phyloP scores from a whole-genome alignment of 805 yeast species.

The Hanseniaspora mollemarum region DNA sequence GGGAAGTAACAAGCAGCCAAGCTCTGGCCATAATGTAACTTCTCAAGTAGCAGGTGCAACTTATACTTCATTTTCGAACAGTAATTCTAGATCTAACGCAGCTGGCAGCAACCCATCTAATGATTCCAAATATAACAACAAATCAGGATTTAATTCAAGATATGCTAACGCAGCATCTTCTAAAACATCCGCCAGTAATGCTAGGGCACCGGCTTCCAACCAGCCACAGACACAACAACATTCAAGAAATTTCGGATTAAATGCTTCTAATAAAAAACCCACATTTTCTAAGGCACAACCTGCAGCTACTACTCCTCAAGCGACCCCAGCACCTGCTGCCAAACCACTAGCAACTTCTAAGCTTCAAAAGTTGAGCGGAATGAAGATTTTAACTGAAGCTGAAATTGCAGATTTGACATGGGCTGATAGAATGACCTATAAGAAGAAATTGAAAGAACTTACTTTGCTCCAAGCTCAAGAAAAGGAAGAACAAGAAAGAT shows the following conservation, averaged over 20 bases:
- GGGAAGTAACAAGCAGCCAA: conserved; percentile 51
- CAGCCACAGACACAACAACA: conserved; percentile 22
- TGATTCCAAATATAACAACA: conserved; percentile 20
- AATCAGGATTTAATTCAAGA: conserved; percentile 15
- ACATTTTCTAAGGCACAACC: conserved; percentile 24
- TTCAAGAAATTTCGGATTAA: conserved; percentile 19
- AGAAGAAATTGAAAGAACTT: conserved; percentile 14
- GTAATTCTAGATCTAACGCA: conserved; percentile 19
- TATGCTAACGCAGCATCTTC: conserved; percentile 14
- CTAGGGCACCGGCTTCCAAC: conserved; percentile 11
- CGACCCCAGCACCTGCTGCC: conserved; percentile 24
- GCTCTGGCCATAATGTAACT: no score
- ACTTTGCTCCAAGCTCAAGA: conserved; percentile 6
- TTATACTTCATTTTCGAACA: background rate
- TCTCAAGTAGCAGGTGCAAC: conserved; percentile 16
- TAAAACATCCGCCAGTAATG: conserved; percentile 1
- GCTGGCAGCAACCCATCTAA: conserved; percentile 20
- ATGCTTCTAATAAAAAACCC: conserved; percentile 19
- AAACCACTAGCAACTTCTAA: conserved; percentile 19
- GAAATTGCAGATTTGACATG: conserved; percentile 33
- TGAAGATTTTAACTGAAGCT: conserved; percentile 8
- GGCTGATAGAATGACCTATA: conserved; percentile 46
- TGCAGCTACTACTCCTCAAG: conserved; percentile 22
- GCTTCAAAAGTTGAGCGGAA: conserved; percentile 4
- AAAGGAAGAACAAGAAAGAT: conserved; percentile 16